Conservation (phyloP, 805 yeast species). For the Cyberlindnera petersonii region DNA sequence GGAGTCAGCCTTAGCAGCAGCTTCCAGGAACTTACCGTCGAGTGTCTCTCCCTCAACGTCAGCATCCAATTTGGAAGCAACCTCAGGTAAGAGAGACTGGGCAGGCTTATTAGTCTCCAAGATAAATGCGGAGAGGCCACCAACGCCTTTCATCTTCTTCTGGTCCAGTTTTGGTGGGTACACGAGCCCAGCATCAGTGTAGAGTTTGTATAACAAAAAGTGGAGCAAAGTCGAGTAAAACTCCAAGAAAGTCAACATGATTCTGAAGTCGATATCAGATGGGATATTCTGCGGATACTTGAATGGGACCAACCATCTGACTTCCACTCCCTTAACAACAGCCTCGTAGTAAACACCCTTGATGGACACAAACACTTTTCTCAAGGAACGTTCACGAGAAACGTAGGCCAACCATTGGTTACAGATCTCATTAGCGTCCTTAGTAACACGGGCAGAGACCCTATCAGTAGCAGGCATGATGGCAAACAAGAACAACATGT, state of each 20-base stretch:
- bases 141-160: conserved; percentile 71
- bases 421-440: conserved; percentile 80
- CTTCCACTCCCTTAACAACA: conserved; percentile 81
- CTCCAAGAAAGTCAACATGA: conserved; percentile 95
- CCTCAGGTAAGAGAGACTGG: conserved; percentile 24
- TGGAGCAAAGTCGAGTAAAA: conserved; percentile 90
- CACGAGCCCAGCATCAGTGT: conserved; percentile 77
- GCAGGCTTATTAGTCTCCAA: conserved; percentile 47
- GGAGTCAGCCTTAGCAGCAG: conserved; percentile 42
- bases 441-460: conserved; percentile 75
- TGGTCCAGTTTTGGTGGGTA: conserved; percentile 86
- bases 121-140: conserved; percentile 83
- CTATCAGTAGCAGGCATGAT: conserved; percentile 91
- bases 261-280: conserved; percentile 88
- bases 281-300: conserved; percentile 96
- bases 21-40: conserved; percentile 46
- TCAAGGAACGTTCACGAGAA: conserved; percentile 74
- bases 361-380: conserved; percentile 91
- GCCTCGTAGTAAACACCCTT: conserved; percentile 98
- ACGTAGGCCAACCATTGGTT: conserved; percentile 95
- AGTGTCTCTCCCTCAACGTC: conserved; percentile 31
- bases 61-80: conserved; percentile 27
- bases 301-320: conserved; percentile 95
- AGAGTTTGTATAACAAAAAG: conserved; percentile 80
- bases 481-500: conserved; percentile 90